These are phyloP conservation scores for Canariomyces notabilis DNA, from an alignment of 2,329 filamentous ascomycete species.

Conservation along the genomic window DNA sequence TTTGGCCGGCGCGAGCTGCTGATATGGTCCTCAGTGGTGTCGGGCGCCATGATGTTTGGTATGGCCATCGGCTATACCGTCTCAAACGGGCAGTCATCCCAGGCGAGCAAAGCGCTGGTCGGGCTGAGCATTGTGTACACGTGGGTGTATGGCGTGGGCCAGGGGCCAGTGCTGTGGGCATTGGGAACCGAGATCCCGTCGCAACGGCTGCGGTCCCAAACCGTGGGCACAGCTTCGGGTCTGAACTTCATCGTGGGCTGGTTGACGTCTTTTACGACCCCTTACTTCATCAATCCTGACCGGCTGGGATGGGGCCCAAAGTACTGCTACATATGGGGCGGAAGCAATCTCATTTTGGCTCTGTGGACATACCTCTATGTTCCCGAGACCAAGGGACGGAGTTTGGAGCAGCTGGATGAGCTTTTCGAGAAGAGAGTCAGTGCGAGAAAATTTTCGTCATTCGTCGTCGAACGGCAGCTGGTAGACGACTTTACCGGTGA, in stretches of 20 bases:
- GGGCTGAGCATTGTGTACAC: conserved; percentile 25
- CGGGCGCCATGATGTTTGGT: conserved; percentile 20
- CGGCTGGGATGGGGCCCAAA: conserved; percentile 24
- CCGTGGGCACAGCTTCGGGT: conserved; percentile 22
- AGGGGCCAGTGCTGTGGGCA: conserved; percentile 24
- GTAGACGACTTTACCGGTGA: conserved; percentile 12
- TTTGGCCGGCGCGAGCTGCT: conserved; percentile 21
- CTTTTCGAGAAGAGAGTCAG: conserved; percentile 27
- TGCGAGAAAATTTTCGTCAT: conserved; percentile 19
- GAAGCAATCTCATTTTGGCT: conserved; percentile 17
- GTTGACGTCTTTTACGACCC: conserved; percentile 23
- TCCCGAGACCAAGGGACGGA: conserved; percentile 52
- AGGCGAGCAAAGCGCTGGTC: conserved; percentile 22
- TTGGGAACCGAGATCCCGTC: conserved; percentile 25
- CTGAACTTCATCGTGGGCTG: conserved; percentile 22
- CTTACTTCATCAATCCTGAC: conserved; percentile 28
- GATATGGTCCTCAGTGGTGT: conserved; percentile 16
- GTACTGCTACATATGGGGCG: conserved; percentile 26
- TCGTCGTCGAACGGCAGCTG: conserved; percentile 17
- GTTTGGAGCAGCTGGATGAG: conserved; percentile 50
- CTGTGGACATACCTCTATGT: conserved; percentile 49
- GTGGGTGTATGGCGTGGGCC: conserved; percentile 24
- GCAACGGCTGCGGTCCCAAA: conserved; percentile 23
- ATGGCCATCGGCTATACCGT: conserved; percentile 26
- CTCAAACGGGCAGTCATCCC: conserved; percentile 2